Evolutionary conservation across 2,329 filamentous ascomycete genomes (phyloP), one percentile per base, ranked within the genome.

Genomic region (Hypoxylon sp.): DNA sequence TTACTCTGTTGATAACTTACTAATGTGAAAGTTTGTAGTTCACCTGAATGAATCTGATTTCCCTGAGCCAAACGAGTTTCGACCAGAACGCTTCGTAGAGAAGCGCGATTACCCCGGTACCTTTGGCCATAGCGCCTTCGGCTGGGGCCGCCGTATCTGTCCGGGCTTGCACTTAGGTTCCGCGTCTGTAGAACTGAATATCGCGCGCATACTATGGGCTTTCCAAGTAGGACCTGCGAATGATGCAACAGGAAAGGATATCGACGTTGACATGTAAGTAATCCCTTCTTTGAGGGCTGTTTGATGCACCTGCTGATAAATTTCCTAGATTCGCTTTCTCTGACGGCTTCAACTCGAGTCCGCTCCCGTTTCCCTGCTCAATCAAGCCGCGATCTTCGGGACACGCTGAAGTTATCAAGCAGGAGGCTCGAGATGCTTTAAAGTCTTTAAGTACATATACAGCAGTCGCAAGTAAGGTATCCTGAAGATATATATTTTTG

Each of bases 201-300:
- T 85, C 19, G 77, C 82, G 0, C 78, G 81, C 2, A 73, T 84
- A 0, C 70, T 89, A 0, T 89, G 85, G 86, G 85, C 79, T 0
- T 87, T 87, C 55, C 70, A 82, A 0, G 71, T 82, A 5, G 64
- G 62, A 0, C 73, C 74, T 0, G 76, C 68, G 0, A 74, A 72
- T 52, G 67, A 77, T 5, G 68, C 70, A 10, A 71, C 72, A 10
- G 76, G 74, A 0, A 62, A 67, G 8, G 66, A 77, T 1, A 62
- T 79, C 10, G 77, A 79, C 0, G 77, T 77, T 1, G 78, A 81
- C 28, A 79, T 79, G 79, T 80, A 24, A 75, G 76, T 65, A 1
- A 15, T 43, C 13, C 10, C 4, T 15, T 15, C 28, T 34, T 28
- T n/a, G 10, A 24, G 1, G 5, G n/a, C 43, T 30, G 6, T 6